phyloP scores from a whole-genome alignment of 2,329 filamentous ascomycete genomes.

The Colletotrichum acutatum region DNA sequence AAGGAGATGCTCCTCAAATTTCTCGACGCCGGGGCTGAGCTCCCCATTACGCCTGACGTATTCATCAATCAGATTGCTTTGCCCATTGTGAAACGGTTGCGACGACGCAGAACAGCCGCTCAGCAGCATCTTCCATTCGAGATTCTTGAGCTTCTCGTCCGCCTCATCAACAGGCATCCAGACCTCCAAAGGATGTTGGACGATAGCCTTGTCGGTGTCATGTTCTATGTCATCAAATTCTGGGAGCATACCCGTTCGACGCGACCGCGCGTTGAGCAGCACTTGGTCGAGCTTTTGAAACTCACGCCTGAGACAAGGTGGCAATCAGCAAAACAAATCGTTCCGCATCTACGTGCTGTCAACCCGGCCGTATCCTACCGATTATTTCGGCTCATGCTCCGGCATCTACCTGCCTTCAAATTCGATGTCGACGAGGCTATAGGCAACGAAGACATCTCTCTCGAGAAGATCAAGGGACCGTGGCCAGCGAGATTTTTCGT shows the following conservation, averaged over 20 bases:
- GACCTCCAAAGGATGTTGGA: neutral
- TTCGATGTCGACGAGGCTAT: conserved; percentile 40
- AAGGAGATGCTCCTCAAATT: neutral
- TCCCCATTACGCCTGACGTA: neutral
- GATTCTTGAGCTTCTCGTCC: conserved; percentile 2
- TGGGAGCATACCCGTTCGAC: conserved; percentile 8
- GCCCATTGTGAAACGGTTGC: conserved; percentile 2
- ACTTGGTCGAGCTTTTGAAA: neutral
- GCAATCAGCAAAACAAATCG: neutral
- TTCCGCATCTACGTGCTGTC: neutral
- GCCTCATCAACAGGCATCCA: neutral
- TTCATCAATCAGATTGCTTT: neutral
- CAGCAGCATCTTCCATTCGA: neutral
- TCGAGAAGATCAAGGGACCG: conserved; percentile 17
- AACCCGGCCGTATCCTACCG: conserved; percentile 34
- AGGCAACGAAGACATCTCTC: neutral
- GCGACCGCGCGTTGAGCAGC: neutral
- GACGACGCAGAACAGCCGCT: neutral
- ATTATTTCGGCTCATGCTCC: conserved; percentile 39
- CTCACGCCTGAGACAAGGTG: neutral
- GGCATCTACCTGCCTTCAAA: conserved; percentile 31
- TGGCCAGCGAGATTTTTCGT: conserved; percentile 15
- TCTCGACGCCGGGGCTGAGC: neutral
- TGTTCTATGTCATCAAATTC: conserved; percentile 11
- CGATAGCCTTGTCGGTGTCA: neutral